Base-by-base conservation (phyloP, 148 eudicot species). In the Rhododendron simsii region DNA sequence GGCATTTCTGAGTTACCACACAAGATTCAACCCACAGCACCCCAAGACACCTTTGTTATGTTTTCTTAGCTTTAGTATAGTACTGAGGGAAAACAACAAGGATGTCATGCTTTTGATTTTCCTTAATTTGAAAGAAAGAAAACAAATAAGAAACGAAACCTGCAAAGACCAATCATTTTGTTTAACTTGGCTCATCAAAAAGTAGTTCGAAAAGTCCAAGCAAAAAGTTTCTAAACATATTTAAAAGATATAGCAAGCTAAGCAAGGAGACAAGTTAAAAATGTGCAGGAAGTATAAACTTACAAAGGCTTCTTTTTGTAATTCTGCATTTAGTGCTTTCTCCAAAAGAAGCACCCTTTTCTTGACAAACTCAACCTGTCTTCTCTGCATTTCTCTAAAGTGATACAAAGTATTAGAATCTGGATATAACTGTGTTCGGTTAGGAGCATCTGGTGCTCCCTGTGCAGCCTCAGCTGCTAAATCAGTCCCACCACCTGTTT, bases 361-460 rank as follows among this genome's bases (percentile, higher is more conserved):
- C 87, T 95, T 97, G 59, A 97, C 85, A 83, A 94, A 97, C 85
- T 97, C 99, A 16, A 97, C 95, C 87, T 92, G 96, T 88, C 95
- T 95, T 91, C 98, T 93, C 88, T 97, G 99, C 98, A 95, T 95
- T 91, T 97, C 99, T 76, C 98, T 92, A 63, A 90, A 95, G 85
- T 94, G 94, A 86, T 90, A 92, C 37, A 96, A 81, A 30, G 91
- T 33, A 79, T 91, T 80, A 59, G 92, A 86, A 79, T 92, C 94
- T 59, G 83, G 91, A 69, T 81, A 78, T 20, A 87, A 33, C 45
- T 90, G 93, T 53, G 89, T 1, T 85, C 87, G 85, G 83, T 50
- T 86, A 69, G 91, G 61, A 87, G 90, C 50, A 87, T 96, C 94
- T 80, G 88, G 73, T 57, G 90, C 84, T 81, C 92, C 92, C 78